Base-by-base conservation (phyloP, 129 eudicot genomes). In the Escallonia rubra region DNA sequence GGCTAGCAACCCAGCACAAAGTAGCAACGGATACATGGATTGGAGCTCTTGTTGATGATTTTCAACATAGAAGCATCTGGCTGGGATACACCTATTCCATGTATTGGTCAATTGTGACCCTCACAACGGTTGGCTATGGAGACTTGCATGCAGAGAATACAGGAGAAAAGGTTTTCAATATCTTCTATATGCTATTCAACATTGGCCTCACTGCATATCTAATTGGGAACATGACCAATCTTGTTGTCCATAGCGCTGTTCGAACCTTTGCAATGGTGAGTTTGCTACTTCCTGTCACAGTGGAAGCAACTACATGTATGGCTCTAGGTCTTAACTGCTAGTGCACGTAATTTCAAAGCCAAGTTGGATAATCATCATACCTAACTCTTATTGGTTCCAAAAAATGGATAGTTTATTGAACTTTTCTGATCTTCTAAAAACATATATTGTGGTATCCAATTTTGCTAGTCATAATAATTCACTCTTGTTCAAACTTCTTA, bases 51-150 rank as follows among this genome's bases (percentile, higher is more conserved):
- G 74, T 86, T 48, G 66, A 61, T 7, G 14, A 84, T 9, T 86
- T 81, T 15, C 65, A 90, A 51, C 65, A 83, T 4, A 72, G 86
- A 75, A 86, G 96, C 76, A 72, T 81, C 43, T 90, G 94, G 94
- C 57, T 86, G 59, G 90, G 95, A n/a, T 90, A 90, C 68, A 86
- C 87, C 5, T 90, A 86, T 64, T 79, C 95, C 3, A 79, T 90
- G 85, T 90, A 90, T 52, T 90, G 97, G 95, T 83, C 95, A 11
- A 84, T 90, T 68, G 97, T 90, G 66, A 90, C 97, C 43, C 91
- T 90, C 39, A 74, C 91, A 64, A 86, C 97, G n/a, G 85, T 81
- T 6, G 95, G 97, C 4, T 90, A 90, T 60, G 97, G 97, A 5
- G 97, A 90, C 63, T 73, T 90, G 73, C 90, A 86, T 40, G 94